phyloP scores from a whole-genome alignment of 495 filamentous ascomycete genomes.

The Penicillium angulare region DNA sequence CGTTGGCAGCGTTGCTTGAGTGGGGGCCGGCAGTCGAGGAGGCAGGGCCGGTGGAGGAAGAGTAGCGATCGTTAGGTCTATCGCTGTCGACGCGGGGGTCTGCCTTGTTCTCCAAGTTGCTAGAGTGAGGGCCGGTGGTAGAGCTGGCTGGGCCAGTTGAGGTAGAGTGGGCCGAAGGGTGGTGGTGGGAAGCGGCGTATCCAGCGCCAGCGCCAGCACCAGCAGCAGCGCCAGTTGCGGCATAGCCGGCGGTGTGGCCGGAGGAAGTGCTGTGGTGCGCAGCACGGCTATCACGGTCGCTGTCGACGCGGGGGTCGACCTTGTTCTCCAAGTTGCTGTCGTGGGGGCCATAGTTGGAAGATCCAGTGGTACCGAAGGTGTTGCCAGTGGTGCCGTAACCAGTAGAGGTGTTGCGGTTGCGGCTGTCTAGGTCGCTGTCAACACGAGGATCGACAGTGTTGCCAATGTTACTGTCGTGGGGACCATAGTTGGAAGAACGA shows the following conservation, averaged over 20 bases:
- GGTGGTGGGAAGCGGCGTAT: constrained; percentile 15
- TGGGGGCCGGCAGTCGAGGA: constrained; percentile 41
- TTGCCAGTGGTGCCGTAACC: too few relatives aligned
- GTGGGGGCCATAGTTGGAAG: constrained; percentile 22
- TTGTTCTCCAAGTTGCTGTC: constrained; percentile 20
- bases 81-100: constrained; percentile 7
- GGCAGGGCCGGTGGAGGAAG: constrained; percentile 14
- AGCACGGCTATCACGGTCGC: constrained; percentile 2
- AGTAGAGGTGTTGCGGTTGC: constrained; percentile 5
- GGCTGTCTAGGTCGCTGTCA: constrained; percentile 14
- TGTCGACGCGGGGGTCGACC: constrained; percentile 8
- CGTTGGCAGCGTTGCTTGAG: constrained; percentile 43
- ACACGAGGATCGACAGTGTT: constrained; percentile 19
- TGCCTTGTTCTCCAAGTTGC: constrained; percentile 14
- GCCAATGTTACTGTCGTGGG: constrained; percentile 19
- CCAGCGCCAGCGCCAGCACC: constrained; percentile 17
- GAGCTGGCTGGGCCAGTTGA: constrained; percentile 13
- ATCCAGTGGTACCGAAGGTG: constrained; percentile 7
- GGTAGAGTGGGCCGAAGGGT: constrained; percentile 26
- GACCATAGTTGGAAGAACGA: constrained; percentile 22
- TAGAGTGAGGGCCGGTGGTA: constrained; percentile 22
- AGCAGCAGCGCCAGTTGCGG: constrained; percentile 4
- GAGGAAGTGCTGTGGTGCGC: background rate
- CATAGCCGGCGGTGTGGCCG: constrained; percentile 3
- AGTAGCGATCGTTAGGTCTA: constrained; percentile 1